Percentiles rank a stretch among this genome's conserved stretches.
Conservation (phyloP, 1,284 basidiomycete genomes). For the Ganoderma boninense region DNA sequence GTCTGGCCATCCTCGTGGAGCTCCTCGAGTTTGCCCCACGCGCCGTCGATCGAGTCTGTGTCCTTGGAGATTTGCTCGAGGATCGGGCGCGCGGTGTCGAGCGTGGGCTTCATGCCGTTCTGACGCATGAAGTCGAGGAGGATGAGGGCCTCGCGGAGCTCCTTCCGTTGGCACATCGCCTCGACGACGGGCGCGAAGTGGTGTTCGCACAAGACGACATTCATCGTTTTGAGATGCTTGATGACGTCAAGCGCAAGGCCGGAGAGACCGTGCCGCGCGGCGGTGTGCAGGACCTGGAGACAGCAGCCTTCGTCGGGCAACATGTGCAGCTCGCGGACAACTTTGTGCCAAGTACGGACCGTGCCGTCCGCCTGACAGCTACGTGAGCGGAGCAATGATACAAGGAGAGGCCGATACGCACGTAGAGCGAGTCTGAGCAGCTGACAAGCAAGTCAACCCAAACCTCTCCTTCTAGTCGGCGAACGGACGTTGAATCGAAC, state of each 20-base stretch:
- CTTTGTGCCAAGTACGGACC: constrained; percentile 66
- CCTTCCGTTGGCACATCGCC: constrained; percentile 60
- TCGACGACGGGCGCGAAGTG: constrained; percentile 78
- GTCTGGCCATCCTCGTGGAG: constrained; percentile 59
- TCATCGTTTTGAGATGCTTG: constrained; percentile 56
- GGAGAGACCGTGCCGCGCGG: constrained; percentile 74
- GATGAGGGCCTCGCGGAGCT: constrained; percentile 66
- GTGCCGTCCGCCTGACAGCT: constrained; percentile 70
- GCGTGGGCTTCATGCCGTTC: constrained; percentile 52
- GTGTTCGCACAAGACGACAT: constrained; percentile 66
- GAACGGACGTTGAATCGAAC: constrained; percentile 63
- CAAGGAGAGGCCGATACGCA: constrained; percentile 47
- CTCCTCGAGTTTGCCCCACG: constrained; percentile 72
- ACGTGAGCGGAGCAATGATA: constrained; percentile 1
- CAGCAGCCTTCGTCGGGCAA: constrained; percentile 81
- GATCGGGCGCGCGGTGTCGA: constrained; percentile 61
- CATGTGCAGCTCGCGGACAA: constrained; percentile 59
- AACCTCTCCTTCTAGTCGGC: constrained; percentile 57
- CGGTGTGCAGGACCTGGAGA: constrained; percentile 73
- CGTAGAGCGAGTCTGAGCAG: constrained; percentile 67
- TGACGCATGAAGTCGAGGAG: constrained; percentile 64
- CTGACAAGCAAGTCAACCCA: constrained; percentile 70
- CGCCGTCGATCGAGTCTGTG: constrained; percentile 66
- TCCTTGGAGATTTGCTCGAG: constrained; percentile 55
- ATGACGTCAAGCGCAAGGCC: constrained; percentile 75